phyloP scores from a whole-genome alignment of 805 yeast genomes.

The Middelhovenomyces tepae region DNA sequence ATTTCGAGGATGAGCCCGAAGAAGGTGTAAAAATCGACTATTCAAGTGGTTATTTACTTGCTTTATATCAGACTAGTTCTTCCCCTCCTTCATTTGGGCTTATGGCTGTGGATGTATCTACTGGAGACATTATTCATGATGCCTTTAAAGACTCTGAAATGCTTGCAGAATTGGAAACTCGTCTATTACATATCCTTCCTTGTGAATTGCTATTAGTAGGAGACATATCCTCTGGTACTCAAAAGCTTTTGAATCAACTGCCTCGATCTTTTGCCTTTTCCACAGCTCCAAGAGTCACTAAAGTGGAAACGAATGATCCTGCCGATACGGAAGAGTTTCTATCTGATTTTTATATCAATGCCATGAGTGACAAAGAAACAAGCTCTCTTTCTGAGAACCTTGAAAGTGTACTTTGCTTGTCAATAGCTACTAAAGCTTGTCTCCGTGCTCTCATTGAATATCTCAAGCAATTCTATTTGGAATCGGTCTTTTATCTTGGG shows the following conservation, averaged over 20 bases:
- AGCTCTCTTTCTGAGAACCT: slow-evolving; percentile 8
- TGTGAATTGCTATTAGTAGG: slow-evolving; percentile 56
- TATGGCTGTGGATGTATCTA: slow-evolving; percentile 57
- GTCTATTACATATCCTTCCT: slow-evolving; percentile 68
- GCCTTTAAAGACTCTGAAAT: slow-evolving; percentile 50
- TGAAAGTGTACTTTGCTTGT: slow-evolving; percentile 20
- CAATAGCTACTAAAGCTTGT: slow-evolving; percentile 28
- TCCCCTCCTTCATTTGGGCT: slow-evolving; percentile 34
- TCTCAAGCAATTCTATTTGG: slow-evolving; percentile 54
- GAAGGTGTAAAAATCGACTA: slow-evolving; percentile 6
- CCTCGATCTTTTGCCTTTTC: neutral
- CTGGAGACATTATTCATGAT: slow-evolving; percentile 74
- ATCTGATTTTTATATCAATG: slow-evolving; percentile 5
- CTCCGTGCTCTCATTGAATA: slow-evolving; percentile 43
- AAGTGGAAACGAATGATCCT: slow-evolving; percentile 3
- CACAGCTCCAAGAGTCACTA: neutral
- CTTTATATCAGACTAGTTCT: slow-evolving; percentile 3
- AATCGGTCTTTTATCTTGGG: slow-evolving; percentile 43
- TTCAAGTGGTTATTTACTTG: slow-evolving; percentile 6
- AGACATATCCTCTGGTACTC: slow-evolving; percentile 29
- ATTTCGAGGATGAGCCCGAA: slow-evolving; percentile 44
- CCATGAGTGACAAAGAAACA: slow-evolving; percentile 2
- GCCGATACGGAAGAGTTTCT: slow-evolving; percentile 4
- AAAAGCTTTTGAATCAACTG: slow-evolving; percentile 14
- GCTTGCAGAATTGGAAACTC: slow-evolving; percentile 60